Evolutionary conservation across 2,329 filamentous ascomycete genomes (phyloP).

Genomic region (Cyclaneusma minus): DNA sequence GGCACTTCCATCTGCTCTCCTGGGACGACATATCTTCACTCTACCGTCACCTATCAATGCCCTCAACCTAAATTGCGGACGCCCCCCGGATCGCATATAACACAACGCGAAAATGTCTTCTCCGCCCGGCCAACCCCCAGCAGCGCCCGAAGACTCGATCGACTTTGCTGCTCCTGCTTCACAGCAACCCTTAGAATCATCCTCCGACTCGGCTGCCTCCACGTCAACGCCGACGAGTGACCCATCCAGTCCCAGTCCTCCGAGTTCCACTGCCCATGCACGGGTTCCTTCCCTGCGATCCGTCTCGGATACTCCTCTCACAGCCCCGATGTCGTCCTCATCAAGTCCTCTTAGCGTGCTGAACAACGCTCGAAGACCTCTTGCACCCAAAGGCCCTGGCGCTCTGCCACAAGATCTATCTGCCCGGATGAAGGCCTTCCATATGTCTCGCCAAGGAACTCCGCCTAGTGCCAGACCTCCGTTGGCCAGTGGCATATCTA

Average conservation of each 20-base stretch:
- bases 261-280: conserved; percentile 24
- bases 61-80: too few relatives aligned
- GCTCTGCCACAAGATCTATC: conserved; percentile 47
- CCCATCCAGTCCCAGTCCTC: conserved; percentile 2
- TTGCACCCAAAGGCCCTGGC: conserved; percentile 26
- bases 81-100: too few relatives aligned
- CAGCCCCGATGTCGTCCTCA: conserved; percentile 53
- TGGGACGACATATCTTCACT: too few relatives aligned
- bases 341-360: conserved; percentile 73
- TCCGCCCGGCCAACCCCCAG: conserved; percentile 7
- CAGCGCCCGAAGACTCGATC: conserved; percentile 10
- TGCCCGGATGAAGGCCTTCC: conserved; percentile 55
- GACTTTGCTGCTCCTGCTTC: conserved; percentile 9
- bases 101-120: too few relatives aligned
- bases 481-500: conserved; percentile 17
- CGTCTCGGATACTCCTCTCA: conserved; percentile 37
- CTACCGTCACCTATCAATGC: too few relatives aligned
- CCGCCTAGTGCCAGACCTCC: conserved; percentile 21
- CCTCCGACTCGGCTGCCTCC: conserved; percentile 6
- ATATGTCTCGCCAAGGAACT: conserved; percentile 45
- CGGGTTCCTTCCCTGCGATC: conserved; percentile 44
- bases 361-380: conserved; percentile 44
- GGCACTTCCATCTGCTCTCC: too few relatives aligned
- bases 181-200: conserved; percentile 6
- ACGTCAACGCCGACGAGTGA: conserved; percentile 1